phyloP scores from a whole-genome alignment of 2,329 filamentous ascomycete species.

The Herpotrichia juniperi region DNA sequence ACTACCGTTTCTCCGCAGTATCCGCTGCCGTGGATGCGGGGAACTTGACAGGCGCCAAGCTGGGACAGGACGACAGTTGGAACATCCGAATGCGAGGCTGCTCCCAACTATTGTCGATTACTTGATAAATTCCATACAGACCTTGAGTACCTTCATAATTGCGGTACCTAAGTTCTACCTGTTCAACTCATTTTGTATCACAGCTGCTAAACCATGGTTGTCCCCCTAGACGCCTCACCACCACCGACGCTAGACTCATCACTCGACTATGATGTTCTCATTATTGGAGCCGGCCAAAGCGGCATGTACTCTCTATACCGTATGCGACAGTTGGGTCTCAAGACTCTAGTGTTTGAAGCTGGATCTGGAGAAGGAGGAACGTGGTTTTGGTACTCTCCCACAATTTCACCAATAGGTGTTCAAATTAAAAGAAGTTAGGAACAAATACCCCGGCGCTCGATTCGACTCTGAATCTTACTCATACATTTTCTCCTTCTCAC shows the following conservation, averaged over 20 bases:
- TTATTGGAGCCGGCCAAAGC: slow-evolving; percentile 41
- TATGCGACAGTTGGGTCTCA: slow-evolving; percentile 39
- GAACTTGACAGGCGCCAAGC: background rate
- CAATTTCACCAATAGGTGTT: background rate
- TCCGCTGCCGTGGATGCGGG: slow-evolving; percentile 1
- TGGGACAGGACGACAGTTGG: background rate
- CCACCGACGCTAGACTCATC: slow-evolving; percentile 17
- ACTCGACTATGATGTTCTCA: slow-evolving; percentile 29
- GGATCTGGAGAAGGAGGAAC: slow-evolving; percentile 45
- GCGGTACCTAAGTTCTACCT: no score
- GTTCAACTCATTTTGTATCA: background rate
- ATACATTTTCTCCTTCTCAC: slow-evolving; percentile 52
- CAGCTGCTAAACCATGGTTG: slow-evolving; percentile 19
- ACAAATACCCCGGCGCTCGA: slow-evolving; percentile 55
- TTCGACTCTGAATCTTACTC: slow-evolving; percentile 56
- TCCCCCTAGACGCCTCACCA: slow-evolving; percentile 9
- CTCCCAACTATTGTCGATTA: background rate
- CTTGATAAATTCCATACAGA: background rate
- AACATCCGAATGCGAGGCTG: background rate
- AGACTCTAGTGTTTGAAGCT: slow-evolving; percentile 35
- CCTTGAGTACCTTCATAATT: background rate
- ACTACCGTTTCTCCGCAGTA: background rate
- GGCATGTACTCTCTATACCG: slow-evolving; percentile 45
- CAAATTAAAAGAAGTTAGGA: slow-evolving; percentile 39
- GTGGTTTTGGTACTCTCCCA: slow-evolving; percentile 37